Conservation (phyloP, 2,329 filamentous ascomycete genomes). For the Cladophialophora carrionii region DNA sequence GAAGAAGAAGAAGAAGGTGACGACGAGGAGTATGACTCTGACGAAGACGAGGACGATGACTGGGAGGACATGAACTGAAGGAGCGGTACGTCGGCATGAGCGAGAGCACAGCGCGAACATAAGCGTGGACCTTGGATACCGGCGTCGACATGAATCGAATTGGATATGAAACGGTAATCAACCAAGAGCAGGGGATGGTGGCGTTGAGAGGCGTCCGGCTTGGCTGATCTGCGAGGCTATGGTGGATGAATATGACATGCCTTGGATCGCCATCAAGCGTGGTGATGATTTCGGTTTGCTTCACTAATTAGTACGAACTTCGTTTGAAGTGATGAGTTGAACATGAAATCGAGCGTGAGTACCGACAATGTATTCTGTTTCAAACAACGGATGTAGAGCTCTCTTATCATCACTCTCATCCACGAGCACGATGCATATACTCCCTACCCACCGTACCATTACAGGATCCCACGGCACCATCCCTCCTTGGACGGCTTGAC, state of each 20-base stretch:
- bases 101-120: not conserved
- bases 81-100: not conserved
- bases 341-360: not conserved
- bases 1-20: slow-evolving; percentile 19
- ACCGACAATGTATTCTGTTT: not conserved
- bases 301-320: not conserved
- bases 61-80: slow-evolving; percentile 7
- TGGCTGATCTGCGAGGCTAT: not conserved
- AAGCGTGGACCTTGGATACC: not conserved
- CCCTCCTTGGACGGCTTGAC: too few species aligned
- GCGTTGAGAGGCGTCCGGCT: not conserved
- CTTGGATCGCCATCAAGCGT: not conserved
- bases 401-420: too few species aligned
- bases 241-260: not conserved
- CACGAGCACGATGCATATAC: too few species aligned
- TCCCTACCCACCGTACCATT: too few species aligned
- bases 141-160: not conserved
- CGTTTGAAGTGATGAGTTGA: too few species aligned
- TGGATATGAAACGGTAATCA: not conserved
- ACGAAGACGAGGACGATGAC: slow-evolving; percentile 25
- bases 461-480: too few species aligned
- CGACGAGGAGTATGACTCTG: slow-evolving; percentile 1
- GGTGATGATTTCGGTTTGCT: not conserved
- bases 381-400: too few species aligned
- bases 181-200: not conserved